Evolutionary conservation across 140 eudicot species (phyloP).

Genomic region (Bidens hawaiensis): DNA sequence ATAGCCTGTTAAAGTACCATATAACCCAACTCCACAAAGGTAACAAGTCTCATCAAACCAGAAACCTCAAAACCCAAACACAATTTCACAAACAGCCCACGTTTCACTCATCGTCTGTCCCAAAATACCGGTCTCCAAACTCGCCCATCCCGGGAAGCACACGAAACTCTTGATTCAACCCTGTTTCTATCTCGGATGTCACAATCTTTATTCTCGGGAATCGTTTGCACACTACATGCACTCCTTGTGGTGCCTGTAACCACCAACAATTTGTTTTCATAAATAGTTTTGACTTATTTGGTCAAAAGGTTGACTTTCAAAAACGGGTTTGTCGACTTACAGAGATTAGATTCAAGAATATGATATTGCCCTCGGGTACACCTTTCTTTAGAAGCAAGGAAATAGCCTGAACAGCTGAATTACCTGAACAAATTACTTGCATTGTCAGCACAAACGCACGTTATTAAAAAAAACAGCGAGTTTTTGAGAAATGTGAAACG

Average conservation of each 20-base stretch:
- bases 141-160: slow-evolving; percentile 99
- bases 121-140: slow-evolving; percentile 93
- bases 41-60: slow-evolving; percentile 13
- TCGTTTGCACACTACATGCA: slow-evolving; percentile 79
- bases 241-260: slow-evolving; percentile 95
- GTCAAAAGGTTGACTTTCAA: slow-evolving; percentile 5
- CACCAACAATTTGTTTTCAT: neutral
- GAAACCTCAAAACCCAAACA: no score
- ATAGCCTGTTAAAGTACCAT: slow-evolving; percentile 10
- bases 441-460: neutral
- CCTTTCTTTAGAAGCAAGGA: slow-evolving; percentile 86
- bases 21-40: slow-evolving; percentile 7
- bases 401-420: slow-evolving; percentile 95
- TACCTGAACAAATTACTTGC: slow-evolving; percentile 47
- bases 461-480: neutral
- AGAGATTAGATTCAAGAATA: slow-evolving; percentile 92
- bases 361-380: slow-evolving; percentile 85
- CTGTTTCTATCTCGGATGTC: slow-evolving; percentile 89
- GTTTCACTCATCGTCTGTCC: slow-evolving; percentile 79
- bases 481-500: slow-evolving; percentile 11
- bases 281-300: neutral
- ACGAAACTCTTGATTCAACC: slow-evolving; percentile 75
- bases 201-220: slow-evolving; percentile 91
- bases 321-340: slow-evolving; percentile 37
- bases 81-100: slow-evolving; percentile 15